Base-by-base conservation (phyloP, 148 eudicot species). In the Nyssa sinensis region DNA sequence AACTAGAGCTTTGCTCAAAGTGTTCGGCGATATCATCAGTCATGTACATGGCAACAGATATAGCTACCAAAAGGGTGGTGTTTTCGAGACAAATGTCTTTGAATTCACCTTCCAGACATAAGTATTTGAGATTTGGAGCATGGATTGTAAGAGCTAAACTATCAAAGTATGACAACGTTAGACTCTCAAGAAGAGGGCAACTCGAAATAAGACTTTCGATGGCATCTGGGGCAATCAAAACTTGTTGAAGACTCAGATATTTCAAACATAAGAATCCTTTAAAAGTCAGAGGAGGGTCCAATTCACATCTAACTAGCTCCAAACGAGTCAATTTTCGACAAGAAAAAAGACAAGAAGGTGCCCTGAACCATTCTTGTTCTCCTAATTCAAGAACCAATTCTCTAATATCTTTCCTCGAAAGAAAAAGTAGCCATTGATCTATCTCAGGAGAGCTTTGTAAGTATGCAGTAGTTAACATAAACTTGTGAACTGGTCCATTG, bases 381-480 rank as follows among this genome's bases (percentile, higher is more conserved):
- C 88, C 88, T 39, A 89, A 71, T 77, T 86, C 87, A 34, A 89
- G 74, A 60, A 72, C 70, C 60, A 89, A 74, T 74, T 86, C 90
- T 24, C 80, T 81, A 41, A 89, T 73, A 75, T 83, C 80, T n/a
- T 81, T 84, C 73, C 90, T 83, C 1, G 90, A 86, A 29, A 89
- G 87, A 62, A 89, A 83, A 74, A 89, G 90, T 9, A 89, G 62
- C 93, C 93, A 89, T 53, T 89, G 93, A 80, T 89, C 88, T 67
- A 89, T 80, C 74, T 86, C 88, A 2, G 87, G 83, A 57, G 80
- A 86, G 70, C 82, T 76, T 73, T 83, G 87, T 37, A 89, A 75
- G 64, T 79, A 64, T 0, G 81, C 73, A 39, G 90, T 78, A 64
- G 83, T 75, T 21, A 89, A 70, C 72, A 71, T 82, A 72, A 89